phyloP scores from a whole-genome alignment of 2,329 filamentous ascomycete species.

The Xylariomycetidae sp. region DNA sequence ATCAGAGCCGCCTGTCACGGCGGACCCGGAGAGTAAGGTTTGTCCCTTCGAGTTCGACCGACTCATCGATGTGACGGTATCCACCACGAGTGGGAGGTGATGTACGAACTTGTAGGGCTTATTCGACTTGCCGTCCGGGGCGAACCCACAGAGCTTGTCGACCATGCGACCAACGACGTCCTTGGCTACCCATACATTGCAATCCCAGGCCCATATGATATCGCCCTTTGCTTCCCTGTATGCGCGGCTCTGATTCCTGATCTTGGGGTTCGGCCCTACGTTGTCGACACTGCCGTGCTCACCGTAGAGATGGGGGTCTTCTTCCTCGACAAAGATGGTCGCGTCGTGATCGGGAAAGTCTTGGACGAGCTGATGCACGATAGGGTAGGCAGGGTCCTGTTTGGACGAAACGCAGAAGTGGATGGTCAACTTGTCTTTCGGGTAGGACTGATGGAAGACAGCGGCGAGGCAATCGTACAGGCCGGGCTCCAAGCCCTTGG shows the following conservation, averaged over 20 bases:
- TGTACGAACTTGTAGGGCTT: constrained; percentile 87
- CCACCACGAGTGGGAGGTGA: constrained; percentile 85
- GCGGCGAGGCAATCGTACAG: constrained; percentile 91
- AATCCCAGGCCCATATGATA: constrained; percentile 91
- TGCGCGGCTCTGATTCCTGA: constrained; percentile 89
- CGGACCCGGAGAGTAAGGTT: constrained; percentile 29
- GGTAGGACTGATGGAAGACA: constrained; percentile 79
- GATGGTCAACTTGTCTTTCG: constrained; percentile 68
- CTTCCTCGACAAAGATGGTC: constrained; percentile 72
- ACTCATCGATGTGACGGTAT: constrained; percentile 46
- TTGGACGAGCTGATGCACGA: constrained; percentile 64
- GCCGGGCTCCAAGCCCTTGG: constrained; percentile 85
- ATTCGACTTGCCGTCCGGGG: constrained; percentile 39
- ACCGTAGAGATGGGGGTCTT: constrained; percentile 66
- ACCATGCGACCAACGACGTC: constrained; percentile 85
- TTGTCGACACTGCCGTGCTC: constrained; percentile 44
- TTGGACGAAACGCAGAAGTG: constrained; percentile 76
- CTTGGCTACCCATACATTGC: constrained; percentile 86
- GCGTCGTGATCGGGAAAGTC: constrained; percentile 72
- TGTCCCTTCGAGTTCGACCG: constrained; percentile 21
- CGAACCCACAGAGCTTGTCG: constrained; percentile 72
- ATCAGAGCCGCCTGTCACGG: constrained; percentile 26
- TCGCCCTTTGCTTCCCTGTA: constrained; percentile 86
- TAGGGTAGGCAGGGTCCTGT: constrained; percentile 70
- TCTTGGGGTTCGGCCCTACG: constrained; percentile 96